Conservation (phyloP, 352 stramenopile species). For the Thraustochytrium sp. region DNA sequence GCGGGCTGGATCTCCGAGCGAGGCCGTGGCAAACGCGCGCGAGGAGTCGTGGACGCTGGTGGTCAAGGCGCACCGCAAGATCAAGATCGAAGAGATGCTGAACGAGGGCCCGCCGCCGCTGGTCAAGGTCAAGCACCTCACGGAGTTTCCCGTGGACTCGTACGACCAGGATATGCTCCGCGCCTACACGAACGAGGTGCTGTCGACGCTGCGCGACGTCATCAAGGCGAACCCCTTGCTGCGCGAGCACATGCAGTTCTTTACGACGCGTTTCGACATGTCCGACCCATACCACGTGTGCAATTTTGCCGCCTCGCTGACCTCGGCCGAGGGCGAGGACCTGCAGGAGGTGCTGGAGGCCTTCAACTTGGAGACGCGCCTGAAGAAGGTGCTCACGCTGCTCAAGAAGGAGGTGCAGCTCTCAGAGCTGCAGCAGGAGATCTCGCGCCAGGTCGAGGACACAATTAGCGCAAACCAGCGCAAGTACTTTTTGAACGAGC, state of each 20-base stretch:
- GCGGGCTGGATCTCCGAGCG: conserved; percentile 11
- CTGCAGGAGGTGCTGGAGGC: conserved; percentile 63
- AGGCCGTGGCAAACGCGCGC: conserved; percentile 40
- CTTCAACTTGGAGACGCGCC: conserved; percentile 83
- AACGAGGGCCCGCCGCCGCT: conserved; percentile 62
- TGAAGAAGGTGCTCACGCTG: conserved; percentile 91
- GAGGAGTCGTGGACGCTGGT: conserved; percentile 45
- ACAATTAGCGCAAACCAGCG: conserved; percentile 94
- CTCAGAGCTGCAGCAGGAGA: conserved; percentile 92
- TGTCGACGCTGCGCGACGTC: conserved; percentile 89
- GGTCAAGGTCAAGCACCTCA: conserved; percentile 75
- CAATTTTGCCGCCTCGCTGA: conserved; percentile 90
- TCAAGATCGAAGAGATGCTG: conserved; percentile 39
- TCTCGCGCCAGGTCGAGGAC: conserved; percentile 84
- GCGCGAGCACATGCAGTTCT: conserved; percentile 95
- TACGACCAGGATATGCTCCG: conserved; percentile 72
- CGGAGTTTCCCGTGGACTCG: conserved; percentile 18
- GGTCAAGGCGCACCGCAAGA: conserved; percentile 40
- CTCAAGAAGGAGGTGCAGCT: conserved; percentile 94
- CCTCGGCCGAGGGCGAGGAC: conserved; percentile 83
- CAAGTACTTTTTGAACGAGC: conserved; percentile 96
- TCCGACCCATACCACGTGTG: conserved; percentile 95
- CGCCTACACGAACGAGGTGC: conserved; percentile 95
- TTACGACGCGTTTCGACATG: conserved; percentile 85
- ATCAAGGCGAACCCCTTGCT: conserved; percentile 94